Evolutionary conservation across 2,329 filamentous ascomycete genomes (phyloP).

Genomic region (Pyrenophora tritici-repentis): DNA sequence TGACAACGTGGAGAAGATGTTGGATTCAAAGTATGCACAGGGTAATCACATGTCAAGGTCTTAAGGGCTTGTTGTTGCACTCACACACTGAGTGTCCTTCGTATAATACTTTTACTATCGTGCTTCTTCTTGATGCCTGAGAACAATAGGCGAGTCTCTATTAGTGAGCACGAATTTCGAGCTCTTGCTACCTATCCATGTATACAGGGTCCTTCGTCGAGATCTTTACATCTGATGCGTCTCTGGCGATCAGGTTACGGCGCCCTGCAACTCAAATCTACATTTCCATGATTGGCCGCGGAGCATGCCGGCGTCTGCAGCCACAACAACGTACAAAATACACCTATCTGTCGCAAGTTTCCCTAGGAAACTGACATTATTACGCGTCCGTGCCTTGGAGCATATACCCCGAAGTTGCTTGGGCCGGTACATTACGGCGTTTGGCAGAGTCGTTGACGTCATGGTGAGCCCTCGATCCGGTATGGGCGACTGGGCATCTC

Average conservation of each 20-base stretch:
- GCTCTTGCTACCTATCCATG: too few species aligned
- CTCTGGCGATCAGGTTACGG: conserved; percentile 1
- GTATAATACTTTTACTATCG: too few species aligned
- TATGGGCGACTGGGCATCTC: too few species aligned
- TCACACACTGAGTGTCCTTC: too few species aligned
- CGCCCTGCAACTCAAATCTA: background rate
- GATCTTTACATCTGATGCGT: background rate
- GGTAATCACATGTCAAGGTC: too few species aligned
- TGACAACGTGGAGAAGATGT: too few species aligned
- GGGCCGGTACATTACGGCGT: background rate
- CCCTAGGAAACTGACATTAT: background rate
- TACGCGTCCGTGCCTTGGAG: background rate
- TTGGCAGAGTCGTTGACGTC: conserved; percentile 13
- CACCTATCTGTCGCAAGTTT: background rate
- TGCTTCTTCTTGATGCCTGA: too few species aligned
- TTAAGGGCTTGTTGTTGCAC: too few species aligned
- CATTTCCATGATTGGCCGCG: conserved; percentile 2
- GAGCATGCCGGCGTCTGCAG: background rate
- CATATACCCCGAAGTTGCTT: background rate
- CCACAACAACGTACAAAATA: background rate
- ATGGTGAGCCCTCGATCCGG: conserved; percentile 3
- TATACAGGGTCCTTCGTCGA: too few species aligned
- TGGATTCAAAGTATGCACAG: too few species aligned
- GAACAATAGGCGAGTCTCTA: too few species aligned
- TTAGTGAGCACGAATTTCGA: too few species aligned